These are phyloP conservation scores for Xylaria castorea DNA, from an alignment of 495 filamentous ascomycete genomes.

Conservation along the genomic window DNA sequence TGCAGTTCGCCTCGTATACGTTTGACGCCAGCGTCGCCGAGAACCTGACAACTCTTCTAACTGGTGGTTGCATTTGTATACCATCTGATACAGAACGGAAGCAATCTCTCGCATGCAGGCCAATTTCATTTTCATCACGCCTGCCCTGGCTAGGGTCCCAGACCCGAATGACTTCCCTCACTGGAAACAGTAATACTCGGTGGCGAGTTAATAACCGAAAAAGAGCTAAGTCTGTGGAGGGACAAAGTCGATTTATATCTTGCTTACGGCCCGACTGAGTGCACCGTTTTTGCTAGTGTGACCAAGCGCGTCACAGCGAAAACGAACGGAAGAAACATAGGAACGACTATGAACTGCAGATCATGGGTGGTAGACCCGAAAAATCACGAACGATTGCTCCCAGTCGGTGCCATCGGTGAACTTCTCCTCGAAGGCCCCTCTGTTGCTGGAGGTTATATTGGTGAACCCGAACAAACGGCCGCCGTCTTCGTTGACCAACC, in stretches of 20 bases:
- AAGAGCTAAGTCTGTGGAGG: constrained; percentile 1
- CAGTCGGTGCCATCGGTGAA: constrained; percentile 49
- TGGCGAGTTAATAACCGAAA: constrained; percentile 12
- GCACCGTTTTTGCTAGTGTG: neutral
- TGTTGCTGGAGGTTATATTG: constrained; percentile 45
- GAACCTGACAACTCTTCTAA: constrained; percentile 62
- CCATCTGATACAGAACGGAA: constrained; percentile 61
- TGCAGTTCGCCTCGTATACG: constrained; percentile 67
- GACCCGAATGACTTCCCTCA: constrained; percentile 3
- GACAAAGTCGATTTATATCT: neutral
- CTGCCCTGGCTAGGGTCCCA: constrained; percentile 1
- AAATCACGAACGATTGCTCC: constrained; percentile 52
- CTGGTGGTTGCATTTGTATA: constrained; percentile 68
- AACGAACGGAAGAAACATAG: constrained; percentile 47
- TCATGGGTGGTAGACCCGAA: constrained; percentile 60
- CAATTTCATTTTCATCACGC: constrained; percentile 20
- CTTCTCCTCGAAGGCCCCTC: constrained; percentile 45
- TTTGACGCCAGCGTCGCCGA: constrained; percentile 66
- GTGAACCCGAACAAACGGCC: constrained; percentile 37
- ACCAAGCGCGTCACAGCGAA: neutral
- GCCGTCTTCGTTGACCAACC: constrained; percentile 46
- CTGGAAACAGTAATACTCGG: neutral
- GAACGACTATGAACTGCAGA: constrained; percentile 48
- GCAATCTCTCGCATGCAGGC: constrained; percentile 32
- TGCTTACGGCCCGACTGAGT: constrained; percentile 13